Evolutionary conservation across 306 rosid genomes (phyloP), one percentile per base, ranked within the genome.

Genomic region (Glycine tomentella): DNA sequence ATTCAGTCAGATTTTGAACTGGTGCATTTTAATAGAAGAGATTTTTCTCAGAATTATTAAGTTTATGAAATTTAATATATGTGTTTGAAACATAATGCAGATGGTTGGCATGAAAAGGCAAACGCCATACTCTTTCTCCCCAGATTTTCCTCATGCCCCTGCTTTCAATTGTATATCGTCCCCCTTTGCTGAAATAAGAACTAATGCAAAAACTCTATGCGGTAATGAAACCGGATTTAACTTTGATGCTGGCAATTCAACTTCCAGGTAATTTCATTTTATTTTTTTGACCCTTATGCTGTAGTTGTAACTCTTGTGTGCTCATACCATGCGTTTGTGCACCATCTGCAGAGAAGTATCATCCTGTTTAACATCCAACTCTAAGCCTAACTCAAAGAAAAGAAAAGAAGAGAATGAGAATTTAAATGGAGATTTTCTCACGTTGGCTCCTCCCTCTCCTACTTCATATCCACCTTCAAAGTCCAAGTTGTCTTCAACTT

Each of bases 41-140:
- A 55, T n/a, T 63, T 55, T 48, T 44, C 38, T 42, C 42, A 17
- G 11, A 36, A 10, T 14, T 14, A 9, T 3, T 33, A 3, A 71
- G 50, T 65, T 49, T 59, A 15, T 59, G 48, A 13, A 16, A 44
- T 69, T 7, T 44, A 58, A 42, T 57, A 46, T 49, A 57, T 44
- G 31, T 63, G 7, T 86, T 65, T 55, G 46, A 57, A 67, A 57
- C 78, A 69, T 87, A 45, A 57, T 79, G 77, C 84, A 90, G 97
- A 69, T 85, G 84, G 46, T 77, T 85, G 89, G 93, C 90, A 74
- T 84, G 85, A 92, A 94, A 86, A 91, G 97, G 85, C 90, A 94
- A 86, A 91, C 94, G 85, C 69, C 90, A 69, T 78, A 87, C 62
- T 90, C 97, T 75, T 88, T 88, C 81, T 85, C 85, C 82, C 74